Evolutionary conservation across 495 filamentous ascomycete species (phyloP).

Genomic region (Aspergillus leporis): DNA sequence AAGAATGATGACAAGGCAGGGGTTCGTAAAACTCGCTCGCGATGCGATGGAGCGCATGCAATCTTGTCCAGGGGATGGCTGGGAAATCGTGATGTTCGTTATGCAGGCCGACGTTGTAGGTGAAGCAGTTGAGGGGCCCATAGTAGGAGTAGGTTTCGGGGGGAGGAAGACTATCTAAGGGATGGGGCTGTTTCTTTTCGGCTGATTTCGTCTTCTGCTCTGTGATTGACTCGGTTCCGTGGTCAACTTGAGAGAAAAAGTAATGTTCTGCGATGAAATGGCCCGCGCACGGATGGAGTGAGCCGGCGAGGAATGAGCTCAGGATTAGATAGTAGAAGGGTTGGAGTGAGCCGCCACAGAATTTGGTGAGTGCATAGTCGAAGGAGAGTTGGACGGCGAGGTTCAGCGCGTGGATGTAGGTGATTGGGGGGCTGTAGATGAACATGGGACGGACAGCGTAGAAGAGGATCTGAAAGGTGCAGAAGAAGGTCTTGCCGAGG

Average conservation of each 20-base stretch:
- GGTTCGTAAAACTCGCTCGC: slow-evolving; percentile 91
- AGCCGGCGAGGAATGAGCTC: slow-evolving; percentile 90
- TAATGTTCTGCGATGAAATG: slow-evolving; percentile 99
- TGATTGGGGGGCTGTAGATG: slow-evolving; percentile 86
- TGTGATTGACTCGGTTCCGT: slow-evolving; percentile 56
- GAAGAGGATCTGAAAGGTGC: slow-evolving; percentile 99
- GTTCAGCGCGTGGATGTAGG: slow-evolving; percentile 81
- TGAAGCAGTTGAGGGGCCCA: slow-evolving; percentile 85
- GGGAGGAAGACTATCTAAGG: slow-evolving; percentile 52
- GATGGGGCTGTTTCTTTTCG: slow-evolving; percentile 36
- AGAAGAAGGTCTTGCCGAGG: slow-evolving; percentile 97
- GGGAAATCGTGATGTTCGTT: slow-evolving; percentile 99
- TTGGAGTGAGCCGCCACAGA: slow-evolving; percentile 53
- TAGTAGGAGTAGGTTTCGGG: slow-evolving; percentile 99
- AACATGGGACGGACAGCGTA: slow-evolving; percentile 98
- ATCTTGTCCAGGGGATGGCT: slow-evolving; percentile 88
- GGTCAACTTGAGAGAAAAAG: slow-evolving; percentile 75
- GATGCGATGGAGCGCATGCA: slow-evolving; percentile 73
- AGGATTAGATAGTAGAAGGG: slow-evolving; percentile 76
- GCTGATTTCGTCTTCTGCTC: slow-evolving; percentile 31
- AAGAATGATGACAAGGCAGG: slow-evolving; percentile 83
- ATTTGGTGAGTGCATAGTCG: slow-evolving; percentile 66
- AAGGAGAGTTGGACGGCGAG: slow-evolving; percentile 73
- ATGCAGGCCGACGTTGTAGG: slow-evolving; percentile 95
- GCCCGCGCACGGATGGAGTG: slow-evolving; percentile 89